Percentiles rank a stretch among this genome's conserved stretches.
Evolutionary conservation across 306 rosid species (phyloP).

Genomic region (Gillenia trifoliata): DNA sequence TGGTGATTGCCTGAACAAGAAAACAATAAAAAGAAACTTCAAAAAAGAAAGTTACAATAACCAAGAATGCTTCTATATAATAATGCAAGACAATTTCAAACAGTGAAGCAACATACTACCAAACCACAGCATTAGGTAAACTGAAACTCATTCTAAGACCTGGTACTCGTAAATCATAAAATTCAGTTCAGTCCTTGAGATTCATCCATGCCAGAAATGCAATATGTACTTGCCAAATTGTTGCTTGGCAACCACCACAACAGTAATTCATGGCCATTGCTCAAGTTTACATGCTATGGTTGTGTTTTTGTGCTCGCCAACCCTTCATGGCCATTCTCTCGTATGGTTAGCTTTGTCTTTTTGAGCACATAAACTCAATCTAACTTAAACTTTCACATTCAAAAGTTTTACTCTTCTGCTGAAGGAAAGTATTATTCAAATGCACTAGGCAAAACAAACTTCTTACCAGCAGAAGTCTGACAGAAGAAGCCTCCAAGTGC

Average conservation of each 20-base stretch:
- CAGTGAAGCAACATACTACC: neutral
- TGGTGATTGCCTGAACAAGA: constrained; percentile 54
- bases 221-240: neutral
- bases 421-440: constrained; percentile 13
- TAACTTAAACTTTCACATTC: neutral
- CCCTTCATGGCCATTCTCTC: neutral
- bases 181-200: neutral
- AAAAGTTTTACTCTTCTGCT: neutral
- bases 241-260: neutral
- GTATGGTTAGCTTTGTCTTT: neutral
- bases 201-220: neutral
- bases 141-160: neutral
- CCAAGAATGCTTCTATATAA: neutral
- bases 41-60: constrained; percentile 6
- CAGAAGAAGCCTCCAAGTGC: constrained; percentile 55
- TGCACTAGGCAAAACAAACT: constrained; percentile 11
- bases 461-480: constrained; percentile 73
- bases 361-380: neutral
- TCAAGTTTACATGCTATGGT: neutral
- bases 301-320: neutral
- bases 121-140: neutral
- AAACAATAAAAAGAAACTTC: no score
- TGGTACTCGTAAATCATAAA: neutral
- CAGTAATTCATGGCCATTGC: neutral
- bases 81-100: constrained; percentile 11